Conservation (phyloP, 148 eudicot species). For the Oxyria digyna region DNA sequence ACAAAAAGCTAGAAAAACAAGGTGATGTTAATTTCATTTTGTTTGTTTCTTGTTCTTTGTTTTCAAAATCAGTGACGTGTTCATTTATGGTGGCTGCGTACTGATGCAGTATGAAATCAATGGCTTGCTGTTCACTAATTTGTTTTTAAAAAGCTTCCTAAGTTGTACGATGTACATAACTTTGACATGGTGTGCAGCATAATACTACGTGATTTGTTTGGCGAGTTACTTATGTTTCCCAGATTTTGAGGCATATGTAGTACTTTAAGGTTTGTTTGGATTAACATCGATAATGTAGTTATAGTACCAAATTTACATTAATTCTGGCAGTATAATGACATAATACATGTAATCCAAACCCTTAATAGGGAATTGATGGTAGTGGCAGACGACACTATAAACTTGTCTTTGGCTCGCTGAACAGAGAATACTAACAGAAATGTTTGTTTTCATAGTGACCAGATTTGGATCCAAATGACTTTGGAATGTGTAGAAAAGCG, state of each 20-base stretch:
- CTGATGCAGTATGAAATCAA: neutral
- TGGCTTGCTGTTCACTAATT: neutral
- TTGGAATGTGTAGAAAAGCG: too few relatives aligned
- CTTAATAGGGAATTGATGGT: too few relatives aligned
- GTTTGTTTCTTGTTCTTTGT: neutral
- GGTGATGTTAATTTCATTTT: neutral
- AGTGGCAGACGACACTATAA: too few relatives aligned
- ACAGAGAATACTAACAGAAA: too few relatives aligned
- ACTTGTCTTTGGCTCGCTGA: too few relatives aligned
- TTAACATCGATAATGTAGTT: too few relatives aligned
- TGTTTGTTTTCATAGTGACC: too few relatives aligned
- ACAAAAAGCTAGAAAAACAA: constrained; percentile 6
- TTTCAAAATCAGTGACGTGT: neutral
- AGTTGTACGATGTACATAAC: constrained; percentile 5
- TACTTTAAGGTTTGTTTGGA: too few relatives aligned
- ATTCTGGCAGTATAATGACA: too few relatives aligned
- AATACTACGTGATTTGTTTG: neutral
- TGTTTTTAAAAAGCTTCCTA: neutral
- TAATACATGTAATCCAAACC: too few relatives aligned
- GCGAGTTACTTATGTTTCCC: neutral
- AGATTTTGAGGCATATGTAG: neutral
- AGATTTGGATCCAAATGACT: too few relatives aligned
- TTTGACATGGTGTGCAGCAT: constrained; percentile 3
- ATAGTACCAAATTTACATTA: too few relatives aligned
- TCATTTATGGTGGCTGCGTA: neutral